Evolutionary conservation across 768 basidiomycete species (phyloP), one percentile per base, ranked within the genome.

Genomic region (Panellus pusillus): DNA sequence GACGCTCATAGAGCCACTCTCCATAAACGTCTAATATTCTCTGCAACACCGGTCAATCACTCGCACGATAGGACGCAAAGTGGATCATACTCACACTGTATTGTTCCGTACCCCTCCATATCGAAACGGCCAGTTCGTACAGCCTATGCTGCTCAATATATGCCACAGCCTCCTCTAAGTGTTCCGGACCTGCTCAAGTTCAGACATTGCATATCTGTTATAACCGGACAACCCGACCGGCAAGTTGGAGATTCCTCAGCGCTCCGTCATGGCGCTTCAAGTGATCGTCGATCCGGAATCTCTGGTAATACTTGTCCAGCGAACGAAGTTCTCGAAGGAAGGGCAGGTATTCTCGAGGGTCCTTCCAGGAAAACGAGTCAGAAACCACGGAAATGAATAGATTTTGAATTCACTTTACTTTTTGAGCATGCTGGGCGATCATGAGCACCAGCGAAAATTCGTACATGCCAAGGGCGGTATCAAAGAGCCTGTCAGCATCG

Each of bases 381-480:
- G 24, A 47, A 41, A 17, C 24, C 47, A 17, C 37, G 6, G 47
- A 45, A 41, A 46, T n/a, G 17, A 46, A 43, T 44, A 15, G 18
- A 20, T 13, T 4, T 41, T 8, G 14, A n/a, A 35, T 35, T 9
- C 32, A 24, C 27, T 47, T 19, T 19, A 93, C 95, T 82, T 96
- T 97, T 68, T 98, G 95, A 43, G 96, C 90, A 64, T 97, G 89
- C 66, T 98, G 97, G 1, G 97, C 95, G 38, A 99, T 83, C 87
- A 98, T 87, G 19, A 98, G 75, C 7, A 98, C 96, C 15, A 99
- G 75, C 27, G 91, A 86, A 73, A 98, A 98, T 70, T 99, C 94
- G 65, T 99, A 99, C 94, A 98, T 98, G 17, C 97, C 97, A 29
- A 99, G 79, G 1, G 97, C 97, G 11, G 91, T 89, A 67, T 98